These are phyloP conservation scores for Sindora glabra DNA, from an alignment of 306 rosid genomes.

Conservation along the genomic window DNA sequence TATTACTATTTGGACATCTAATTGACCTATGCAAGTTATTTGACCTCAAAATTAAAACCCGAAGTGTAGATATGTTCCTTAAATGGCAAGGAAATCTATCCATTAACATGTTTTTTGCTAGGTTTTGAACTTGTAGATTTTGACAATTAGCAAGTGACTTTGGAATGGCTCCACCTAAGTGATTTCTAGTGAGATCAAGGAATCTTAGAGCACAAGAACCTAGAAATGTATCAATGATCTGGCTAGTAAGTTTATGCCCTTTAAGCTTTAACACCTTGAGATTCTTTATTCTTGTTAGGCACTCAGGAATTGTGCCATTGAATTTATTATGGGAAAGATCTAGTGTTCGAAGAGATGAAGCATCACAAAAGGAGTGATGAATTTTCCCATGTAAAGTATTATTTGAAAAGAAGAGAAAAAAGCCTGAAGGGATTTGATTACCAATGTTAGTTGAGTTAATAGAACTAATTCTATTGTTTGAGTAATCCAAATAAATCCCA, in stretches of 20 bases:
- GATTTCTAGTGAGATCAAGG: background rate
- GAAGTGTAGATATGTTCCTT: too few relatives aligned
- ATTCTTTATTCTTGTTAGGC: background rate
- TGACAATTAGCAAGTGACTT: background rate
- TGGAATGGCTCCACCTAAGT: constrained; percentile 2
- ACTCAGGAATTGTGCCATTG: background rate
- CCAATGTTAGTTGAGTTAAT: background rate
- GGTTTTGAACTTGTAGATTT: too few relatives aligned
- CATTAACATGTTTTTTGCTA: too few relatives aligned
- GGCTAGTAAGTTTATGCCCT: too few relatives aligned
- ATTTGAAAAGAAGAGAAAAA: too few relatives aligned
- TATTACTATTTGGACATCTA: too few relatives aligned
- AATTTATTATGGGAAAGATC: constrained; percentile 1
- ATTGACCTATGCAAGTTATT: too few relatives aligned
- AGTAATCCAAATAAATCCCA: background rate
- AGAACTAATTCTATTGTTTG: constrained; percentile 3
- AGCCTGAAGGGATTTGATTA: accelerated
- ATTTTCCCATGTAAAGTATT: background rate
- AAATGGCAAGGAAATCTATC: too few relatives aligned
- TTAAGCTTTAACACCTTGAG: background rate
- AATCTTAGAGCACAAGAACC: too few relatives aligned
- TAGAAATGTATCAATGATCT: too few relatives aligned
- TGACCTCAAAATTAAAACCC: too few relatives aligned
- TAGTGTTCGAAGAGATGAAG: background rate
- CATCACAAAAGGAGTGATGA: constrained; percentile 3